A percentile compares a stretch with the other conserved stretches of the same genome.
These are phyloP conservation scores for Pterocarpus santalinus DNA, from an alignment of 306 rosid genomes.

Conservation along the genomic window DNA sequence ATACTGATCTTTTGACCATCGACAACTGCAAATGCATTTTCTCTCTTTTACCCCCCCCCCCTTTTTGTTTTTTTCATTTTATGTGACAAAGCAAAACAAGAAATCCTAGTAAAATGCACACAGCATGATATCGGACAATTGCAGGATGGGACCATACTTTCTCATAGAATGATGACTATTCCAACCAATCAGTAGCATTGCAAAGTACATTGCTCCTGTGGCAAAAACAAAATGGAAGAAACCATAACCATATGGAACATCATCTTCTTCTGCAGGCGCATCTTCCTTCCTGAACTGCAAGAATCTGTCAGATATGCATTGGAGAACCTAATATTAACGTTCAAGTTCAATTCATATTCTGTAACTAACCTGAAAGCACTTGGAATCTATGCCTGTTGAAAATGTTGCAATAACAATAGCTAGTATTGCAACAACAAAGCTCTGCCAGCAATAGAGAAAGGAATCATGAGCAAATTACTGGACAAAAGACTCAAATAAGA, in stretches of 20 bases:
- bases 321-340: conserved; percentile 32
- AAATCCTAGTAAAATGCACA: conserved; percentile 10
- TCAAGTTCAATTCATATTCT: conserved; percentile 42
- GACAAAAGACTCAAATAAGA: not conserved
- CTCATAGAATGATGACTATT: conserved; percentile 79
- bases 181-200: conserved; percentile 96
- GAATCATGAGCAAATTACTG: conserved; percentile 5
- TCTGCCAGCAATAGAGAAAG: conserved; percentile 63
- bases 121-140: not conserved
- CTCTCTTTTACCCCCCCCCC: too few relatives aligned
- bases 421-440: conserved; percentile 83
- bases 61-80: not conserved
- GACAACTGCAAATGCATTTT: too few relatives aligned
- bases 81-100: conserved; percentile 12
- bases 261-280: conserved; percentile 73
- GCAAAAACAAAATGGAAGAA: conserved; percentile 98
- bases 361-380: conserved; percentile 83
- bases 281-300: conserved; percentile 78
- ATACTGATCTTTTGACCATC: too few relatives aligned
- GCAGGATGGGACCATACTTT: conserved; percentile 58
- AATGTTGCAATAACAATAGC: conserved; percentile 92
- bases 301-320: conserved; percentile 45
- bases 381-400: conserved; percentile 96
- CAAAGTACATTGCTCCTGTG: conserved; percentile 98
- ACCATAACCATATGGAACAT: conserved; percentile 96